Conservation (phyloP, 108 stramenopile species). For the Cyclotella distinguenda region DNA sequence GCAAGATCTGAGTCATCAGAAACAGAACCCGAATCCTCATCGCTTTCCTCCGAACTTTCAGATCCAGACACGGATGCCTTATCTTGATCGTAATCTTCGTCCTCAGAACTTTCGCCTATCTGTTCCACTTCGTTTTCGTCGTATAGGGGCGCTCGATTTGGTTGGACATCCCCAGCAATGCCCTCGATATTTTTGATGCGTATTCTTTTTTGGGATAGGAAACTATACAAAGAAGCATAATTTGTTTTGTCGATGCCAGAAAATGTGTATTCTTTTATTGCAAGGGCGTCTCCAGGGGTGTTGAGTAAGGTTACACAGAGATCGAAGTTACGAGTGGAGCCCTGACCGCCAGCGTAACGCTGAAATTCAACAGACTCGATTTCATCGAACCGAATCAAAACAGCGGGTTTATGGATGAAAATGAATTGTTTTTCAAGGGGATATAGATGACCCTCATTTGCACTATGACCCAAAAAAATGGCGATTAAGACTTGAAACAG, state of each 20-base stretch:
- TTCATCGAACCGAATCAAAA: slow-evolving; percentile 96
- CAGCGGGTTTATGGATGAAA: slow-evolving; percentile 99
- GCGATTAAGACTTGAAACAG: neutral
- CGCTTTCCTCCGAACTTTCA: slow-evolving; percentile 47
- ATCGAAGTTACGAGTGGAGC: slow-evolving; percentile 93
- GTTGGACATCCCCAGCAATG: slow-evolving; percentile 30
- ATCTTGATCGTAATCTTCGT: slow-evolving; percentile 60
- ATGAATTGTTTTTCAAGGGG: slow-evolving; percentile 98
- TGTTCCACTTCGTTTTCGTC: slow-evolving; percentile 52
- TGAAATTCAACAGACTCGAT: slow-evolving; percentile 96
- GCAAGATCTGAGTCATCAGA: slow-evolving; percentile 46
- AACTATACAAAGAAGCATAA: slow-evolving; percentile 84
- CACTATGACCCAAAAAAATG: slow-evolving; percentile 30
- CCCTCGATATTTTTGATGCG: slow-evolving; percentile 91
- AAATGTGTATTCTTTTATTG: slow-evolving; percentile 82
- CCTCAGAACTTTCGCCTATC: slow-evolving; percentile 58
- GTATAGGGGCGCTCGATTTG: slow-evolving; percentile 48
- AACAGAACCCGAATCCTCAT: slow-evolving; percentile 50
- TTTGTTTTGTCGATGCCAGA: slow-evolving; percentile 89
- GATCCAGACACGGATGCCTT: slow-evolving; percentile 59
- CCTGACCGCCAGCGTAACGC: slow-evolving; percentile 90
- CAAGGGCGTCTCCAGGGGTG: slow-evolving; percentile 51
- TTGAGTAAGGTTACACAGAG: slow-evolving; percentile 74
- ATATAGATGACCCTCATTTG: slow-evolving; percentile 96
- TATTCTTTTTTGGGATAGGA: slow-evolving; percentile 85